Base-by-base conservation (phyloP, 75 land plant species). In the Sequoiadendron giganteum region DNA sequence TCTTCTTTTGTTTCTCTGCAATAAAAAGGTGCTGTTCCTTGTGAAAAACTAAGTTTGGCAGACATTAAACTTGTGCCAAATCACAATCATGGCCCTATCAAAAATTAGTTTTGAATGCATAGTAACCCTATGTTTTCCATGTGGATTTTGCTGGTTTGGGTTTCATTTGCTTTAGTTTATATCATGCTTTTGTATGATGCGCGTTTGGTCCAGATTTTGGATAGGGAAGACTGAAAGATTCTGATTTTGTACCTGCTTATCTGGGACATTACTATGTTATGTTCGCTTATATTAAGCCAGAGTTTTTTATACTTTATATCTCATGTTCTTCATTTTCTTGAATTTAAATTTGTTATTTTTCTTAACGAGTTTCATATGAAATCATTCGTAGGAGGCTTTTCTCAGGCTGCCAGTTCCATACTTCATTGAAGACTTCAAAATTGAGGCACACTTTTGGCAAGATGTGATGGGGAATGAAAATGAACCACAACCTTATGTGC, bases 401-500 rank as follows among this genome's bases (percentile, higher is more conserved):
- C 77, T 73, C 3, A 30, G 77, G 77, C 14, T 73, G 38, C 77
- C 77, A 73, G 77, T 73, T 73, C 77, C 77, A 10, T 73, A 73
- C 15, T 9, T 73, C 38, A 1, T 73, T 73, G 77, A 73, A 73
- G 77, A 85, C 25, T 85, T 85, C 36, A 55, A 52, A 55, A 85
- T 85, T 85, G 85, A 55, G 56, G 38, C 21, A 34, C 40, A 54
- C 40, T 85, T 85, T 10, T 85, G 87, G 87, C 94, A 92, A 86
- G 99, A 93, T 86, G 76, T 88, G 39, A 72, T 79, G 56, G 86
- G 85, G 85, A 93, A 88, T 86, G 90, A 89, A 8, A 82, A 83
- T 32, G 92, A 93, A 86, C 95, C 95, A 52, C 87, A 93, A 88
- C 96, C 96, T 30, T 97, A 93, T 87, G 92, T 93, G 25, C 95